Evolutionary conservation across 257 asterid species (phyloP).

Genomic region (Solanum pennellii): DNA sequence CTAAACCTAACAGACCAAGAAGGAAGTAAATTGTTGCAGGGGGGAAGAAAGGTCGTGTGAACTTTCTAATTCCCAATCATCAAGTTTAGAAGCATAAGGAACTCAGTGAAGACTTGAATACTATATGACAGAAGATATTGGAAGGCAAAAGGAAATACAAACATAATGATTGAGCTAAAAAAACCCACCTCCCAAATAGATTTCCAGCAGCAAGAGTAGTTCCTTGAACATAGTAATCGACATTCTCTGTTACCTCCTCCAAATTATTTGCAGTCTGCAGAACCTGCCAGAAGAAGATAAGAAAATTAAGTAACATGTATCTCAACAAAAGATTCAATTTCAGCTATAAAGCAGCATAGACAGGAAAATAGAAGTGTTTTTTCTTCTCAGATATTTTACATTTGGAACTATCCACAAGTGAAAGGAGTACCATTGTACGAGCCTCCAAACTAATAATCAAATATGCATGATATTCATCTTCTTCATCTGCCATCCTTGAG

Average conservation of each 20-base stretch:
- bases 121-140: background rate
- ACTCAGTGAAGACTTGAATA: background rate
- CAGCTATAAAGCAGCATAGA: background rate
- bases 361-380: background rate
- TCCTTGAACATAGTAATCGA: constrained; percentile 89
- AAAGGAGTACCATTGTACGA: constrained; percentile 77
- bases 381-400: background rate
- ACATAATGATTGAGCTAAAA: constrained; percentile 7
- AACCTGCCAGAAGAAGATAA: constrained; percentile 37
- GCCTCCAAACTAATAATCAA: constrained; percentile 86
- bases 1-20: background rate
- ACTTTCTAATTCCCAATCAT: background rate
- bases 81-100: background rate
- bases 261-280: constrained; percentile 90
- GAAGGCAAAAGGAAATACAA: background rate
- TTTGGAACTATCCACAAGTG: background rate
- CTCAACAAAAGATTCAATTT: background rate
- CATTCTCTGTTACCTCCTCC: constrained; percentile 99
- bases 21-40: background rate
- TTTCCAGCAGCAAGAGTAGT: constrained; percentile 95
- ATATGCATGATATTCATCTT: constrained; percentile 97
- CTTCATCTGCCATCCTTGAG: constrained; percentile 61
- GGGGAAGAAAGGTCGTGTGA: background rate
- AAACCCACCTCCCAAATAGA: constrained; percentile 78
- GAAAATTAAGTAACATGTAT: background rate